phyloP scores from a whole-genome alignment of 805 yeast genomes.

The Candida rishiriensis region DNA sequence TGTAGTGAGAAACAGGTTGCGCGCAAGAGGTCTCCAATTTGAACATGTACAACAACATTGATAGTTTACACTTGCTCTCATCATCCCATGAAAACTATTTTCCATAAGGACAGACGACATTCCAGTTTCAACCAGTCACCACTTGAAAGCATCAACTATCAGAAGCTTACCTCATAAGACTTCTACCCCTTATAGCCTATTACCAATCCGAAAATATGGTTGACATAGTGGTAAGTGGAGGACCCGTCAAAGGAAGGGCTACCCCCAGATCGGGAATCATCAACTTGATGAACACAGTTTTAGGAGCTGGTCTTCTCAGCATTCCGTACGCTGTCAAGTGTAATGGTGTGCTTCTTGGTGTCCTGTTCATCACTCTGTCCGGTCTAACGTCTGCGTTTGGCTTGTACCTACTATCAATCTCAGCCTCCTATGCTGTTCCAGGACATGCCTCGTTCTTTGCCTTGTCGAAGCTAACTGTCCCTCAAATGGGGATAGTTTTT shows the following conservation, averaged over 20 bases:
- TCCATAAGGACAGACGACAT: too few relatives aligned
- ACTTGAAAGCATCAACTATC: too few relatives aligned
- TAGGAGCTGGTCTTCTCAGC: slow-evolving; percentile 66
- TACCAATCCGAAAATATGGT: too few relatives aligned
- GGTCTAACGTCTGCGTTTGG: slow-evolving; percentile 54
- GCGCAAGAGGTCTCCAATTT: too few relatives aligned
- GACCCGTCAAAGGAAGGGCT: slow-evolving; percentile 12
- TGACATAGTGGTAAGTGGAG: not conserved
- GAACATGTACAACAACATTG: too few relatives aligned
- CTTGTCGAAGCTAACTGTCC: slow-evolving; percentile 55
- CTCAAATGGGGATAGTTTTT: slow-evolving; percentile 54
- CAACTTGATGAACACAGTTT: slow-evolving; percentile 51
- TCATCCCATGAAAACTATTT: too few relatives aligned
- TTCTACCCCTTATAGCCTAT: too few relatives aligned
- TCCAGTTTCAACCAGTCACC: too few relatives aligned
- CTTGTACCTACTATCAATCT: slow-evolving; percentile 55
- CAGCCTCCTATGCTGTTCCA: slow-evolving; percentile 48
- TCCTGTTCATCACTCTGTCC: slow-evolving; percentile 35
- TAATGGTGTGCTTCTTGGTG: slow-evolving; percentile 44
- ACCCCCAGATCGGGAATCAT: slow-evolving; percentile 46
- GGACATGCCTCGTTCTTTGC: slow-evolving; percentile 67
- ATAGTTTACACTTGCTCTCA: too few relatives aligned
- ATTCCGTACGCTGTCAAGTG: slow-evolving; percentile 63
- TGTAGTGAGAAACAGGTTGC: too few relatives aligned
- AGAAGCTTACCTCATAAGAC: too few relatives aligned